Evolutionary conservation across 495 filamentous ascomycete genomes (phyloP), one percentile per base, ranked within the genome.

Genomic region (Penicilliopsis zonata): DNA sequence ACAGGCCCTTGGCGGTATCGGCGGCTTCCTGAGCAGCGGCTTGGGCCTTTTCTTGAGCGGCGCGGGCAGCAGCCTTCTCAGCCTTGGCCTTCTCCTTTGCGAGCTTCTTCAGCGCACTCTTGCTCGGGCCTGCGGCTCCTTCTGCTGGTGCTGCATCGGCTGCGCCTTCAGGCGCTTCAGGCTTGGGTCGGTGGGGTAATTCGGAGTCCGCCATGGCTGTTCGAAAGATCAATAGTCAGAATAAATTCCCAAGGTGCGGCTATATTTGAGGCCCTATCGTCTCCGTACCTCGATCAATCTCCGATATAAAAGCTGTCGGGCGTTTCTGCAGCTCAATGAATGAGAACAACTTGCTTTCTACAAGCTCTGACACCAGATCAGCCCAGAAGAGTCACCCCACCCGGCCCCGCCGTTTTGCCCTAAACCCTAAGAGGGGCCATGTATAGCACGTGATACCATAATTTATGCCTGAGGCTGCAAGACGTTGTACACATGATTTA

Each of bases 1-100:
- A 85, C 41, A 80, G 73, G 36, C 76, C 70, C 46, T 74, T 77
- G 31, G 81, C 76, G 17, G 69, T 76, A 52, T 86, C 81, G 38
- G 76, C 76, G 38, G 67, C 67, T 3, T 63, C 61, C n/a, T 61
- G 52, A 14, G 58, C 63, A 14, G 70, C 51, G 37, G 57, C 47
- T 44, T 66, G 62, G 21, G 62, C 60, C 47, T 63, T 53, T 44
- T 72, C 65, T 41, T 70, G 62, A 13, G 65, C 64, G 28, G 58
- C 62, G n/a, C 67, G 61, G 18, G 59, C 61, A 16, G 69, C 69
- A 21, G 69, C 69, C 50, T 72, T 73, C 51, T 73, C 69, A 7
- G 68, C 74, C 62, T 80, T 80, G 33, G 72, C 71, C 51, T 73
- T 74, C 17, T 79, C 76, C 54, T 80, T 81, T 23, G 66, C 69